Evolutionary conservation across 306 rosid species (phyloP).

Genomic region (Rosa multiflora): DNA sequence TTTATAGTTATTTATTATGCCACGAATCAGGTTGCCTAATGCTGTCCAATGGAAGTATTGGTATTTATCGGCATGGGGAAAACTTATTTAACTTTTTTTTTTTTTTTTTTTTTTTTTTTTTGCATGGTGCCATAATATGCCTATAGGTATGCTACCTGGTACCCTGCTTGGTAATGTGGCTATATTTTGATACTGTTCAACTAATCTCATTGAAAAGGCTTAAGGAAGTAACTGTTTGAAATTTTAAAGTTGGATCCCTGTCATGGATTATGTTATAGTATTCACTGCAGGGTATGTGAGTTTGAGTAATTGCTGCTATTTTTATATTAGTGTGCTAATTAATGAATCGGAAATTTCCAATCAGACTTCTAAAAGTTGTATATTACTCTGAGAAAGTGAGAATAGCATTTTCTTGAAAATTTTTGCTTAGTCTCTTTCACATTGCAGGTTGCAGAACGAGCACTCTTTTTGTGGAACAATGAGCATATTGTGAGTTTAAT

Average conservation of each 20-base stretch:
- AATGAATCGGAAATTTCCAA: background rate
- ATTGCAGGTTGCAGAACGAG: constrained; percentile 94
- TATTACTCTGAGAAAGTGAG: background rate
- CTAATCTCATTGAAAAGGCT: background rate
- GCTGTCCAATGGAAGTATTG: background rate
- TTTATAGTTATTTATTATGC: background rate
- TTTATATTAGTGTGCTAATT: background rate
- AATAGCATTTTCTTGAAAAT: background rate
- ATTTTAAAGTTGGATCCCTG: background rate
- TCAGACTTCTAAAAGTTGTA: background rate
- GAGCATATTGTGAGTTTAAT: constrained; percentile 91
- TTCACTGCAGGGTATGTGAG: background rate
- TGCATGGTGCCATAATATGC: background rate
- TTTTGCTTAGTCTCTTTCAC: constrained; percentile 1
- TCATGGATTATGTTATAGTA: background rate
- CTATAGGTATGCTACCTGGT: background rate
- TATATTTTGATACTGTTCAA: background rate
- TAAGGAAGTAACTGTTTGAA: background rate
- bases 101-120: background rate
- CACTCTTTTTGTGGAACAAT: constrained; percentile 93
- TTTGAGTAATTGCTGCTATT: background rate
- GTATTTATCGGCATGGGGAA: background rate
- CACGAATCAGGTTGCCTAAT: background rate
- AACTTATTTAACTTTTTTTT: background rate
- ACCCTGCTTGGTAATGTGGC: background rate